Evolutionary conservation across 2,329 filamentous ascomycete species (phyloP).

Genomic region (Grosmannia clavigera): DNA sequence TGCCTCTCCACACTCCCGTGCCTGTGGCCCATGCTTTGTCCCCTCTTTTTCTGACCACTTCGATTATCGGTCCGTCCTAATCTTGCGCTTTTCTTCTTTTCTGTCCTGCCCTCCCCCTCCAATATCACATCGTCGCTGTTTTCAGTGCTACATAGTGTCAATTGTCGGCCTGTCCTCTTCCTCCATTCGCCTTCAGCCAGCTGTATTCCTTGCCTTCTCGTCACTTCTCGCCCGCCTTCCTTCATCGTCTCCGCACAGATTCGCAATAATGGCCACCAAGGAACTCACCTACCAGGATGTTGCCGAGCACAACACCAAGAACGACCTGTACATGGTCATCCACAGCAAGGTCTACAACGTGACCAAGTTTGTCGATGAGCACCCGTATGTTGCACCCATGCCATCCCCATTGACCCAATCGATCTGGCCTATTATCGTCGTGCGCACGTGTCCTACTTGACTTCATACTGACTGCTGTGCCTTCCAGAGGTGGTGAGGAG

Average conservation of each 20-base stretch:
- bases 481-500: slow-evolving; percentile 82
- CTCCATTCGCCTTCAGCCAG: neutral
- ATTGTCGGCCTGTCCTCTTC: neutral
- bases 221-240: neutral
- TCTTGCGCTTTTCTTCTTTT: neutral
- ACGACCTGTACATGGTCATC: slow-evolving; percentile 81
- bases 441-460: neutral
- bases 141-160: neutral
- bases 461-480: neutral
- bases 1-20: neutral
- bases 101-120: neutral
- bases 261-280: slow-evolving; percentile 25
- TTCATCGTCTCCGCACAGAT: neutral
- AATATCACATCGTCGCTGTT: neutral
- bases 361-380: slow-evolving; percentile 88
- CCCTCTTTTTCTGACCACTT: neutral
- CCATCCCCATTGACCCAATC: too few species aligned
- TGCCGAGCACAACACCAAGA: slow-evolving; percentile 80
- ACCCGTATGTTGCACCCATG: slow-evolving; percentile 50
- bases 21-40: neutral
- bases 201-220: too few species aligned
- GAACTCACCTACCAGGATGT: slow-evolving; percentile 70
- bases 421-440: too few species aligned
- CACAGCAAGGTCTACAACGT: slow-evolving; percentile 95
- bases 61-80: neutral